phyloP scores from a whole-genome alignment of 257 asterid genomes.

The Vinca minor region DNA sequence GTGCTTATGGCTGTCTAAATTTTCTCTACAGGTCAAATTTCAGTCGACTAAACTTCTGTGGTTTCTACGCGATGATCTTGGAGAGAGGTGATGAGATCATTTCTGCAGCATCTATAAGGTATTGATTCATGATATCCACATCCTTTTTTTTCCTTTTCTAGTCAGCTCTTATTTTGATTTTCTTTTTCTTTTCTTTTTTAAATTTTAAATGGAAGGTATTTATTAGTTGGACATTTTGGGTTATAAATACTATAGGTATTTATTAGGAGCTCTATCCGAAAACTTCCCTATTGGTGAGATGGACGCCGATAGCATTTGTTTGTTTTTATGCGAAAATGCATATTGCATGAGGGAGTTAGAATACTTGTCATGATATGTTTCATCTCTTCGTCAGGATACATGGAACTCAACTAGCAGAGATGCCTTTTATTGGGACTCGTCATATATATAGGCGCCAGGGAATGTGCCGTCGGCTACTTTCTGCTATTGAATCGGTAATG shows the following conservation, averaged over 20 bases:
- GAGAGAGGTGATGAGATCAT: conserved; percentile 90
- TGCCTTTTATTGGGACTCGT: conserved; percentile 97
- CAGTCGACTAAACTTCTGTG: conserved; percentile 63
- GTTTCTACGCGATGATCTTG: conserved; percentile 79
- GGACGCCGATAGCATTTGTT: not conserved
- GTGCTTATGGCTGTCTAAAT: conserved; percentile 1
- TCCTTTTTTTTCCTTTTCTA: not conserved
- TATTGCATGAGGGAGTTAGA: not conserved
- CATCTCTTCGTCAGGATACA: conserved; percentile 20
- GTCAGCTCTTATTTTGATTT: too few relatives aligned
- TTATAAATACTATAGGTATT: too few relatives aligned
- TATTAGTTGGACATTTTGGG: too few relatives aligned
- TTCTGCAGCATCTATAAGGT: conserved; percentile 90
- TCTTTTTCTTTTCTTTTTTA: too few relatives aligned
- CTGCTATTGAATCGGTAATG: conserved; percentile 73
- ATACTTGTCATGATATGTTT: not conserved
- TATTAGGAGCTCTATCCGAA: too few relatives aligned
- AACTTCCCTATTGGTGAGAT: not conserved
- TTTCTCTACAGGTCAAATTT: conserved; percentile 57
- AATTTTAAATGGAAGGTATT: too few relatives aligned
- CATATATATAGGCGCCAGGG: conserved; percentile 91
- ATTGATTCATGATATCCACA: conserved; percentile 6
- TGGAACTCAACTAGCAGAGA: conserved; percentile 88
- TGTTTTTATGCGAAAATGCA: not conserved
- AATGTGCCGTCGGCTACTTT: conserved; percentile 89